Conservation (phyloP, 257 asterid genomes). For the Jacaranda mimosifolia region DNA sequence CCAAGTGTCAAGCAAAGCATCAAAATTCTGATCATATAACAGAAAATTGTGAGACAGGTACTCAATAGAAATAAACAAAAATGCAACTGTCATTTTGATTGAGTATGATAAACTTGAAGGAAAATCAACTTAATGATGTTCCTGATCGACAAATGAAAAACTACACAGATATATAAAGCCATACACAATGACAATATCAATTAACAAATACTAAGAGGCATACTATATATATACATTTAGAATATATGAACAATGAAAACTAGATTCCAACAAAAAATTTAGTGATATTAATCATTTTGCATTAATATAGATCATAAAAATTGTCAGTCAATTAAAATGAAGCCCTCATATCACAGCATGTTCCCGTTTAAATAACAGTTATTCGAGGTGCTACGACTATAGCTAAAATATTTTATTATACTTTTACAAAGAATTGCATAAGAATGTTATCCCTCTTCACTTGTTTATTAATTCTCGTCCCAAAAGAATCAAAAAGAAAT, state of each 20-base stretch:
- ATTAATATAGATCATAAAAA: not conserved
- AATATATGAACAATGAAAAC: not conserved
- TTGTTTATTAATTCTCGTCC: conserved; percentile 7
- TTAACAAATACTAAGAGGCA: not conserved
- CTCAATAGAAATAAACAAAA: not conserved
- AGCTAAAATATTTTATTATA: not conserved
- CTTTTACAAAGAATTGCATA: conserved; percentile 3
- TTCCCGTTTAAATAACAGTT: not conserved
- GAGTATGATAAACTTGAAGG: not conserved
- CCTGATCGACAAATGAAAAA: not conserved
- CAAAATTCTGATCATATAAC: not conserved
- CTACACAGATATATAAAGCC: not conserved
- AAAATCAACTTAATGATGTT: conserved; percentile 3
- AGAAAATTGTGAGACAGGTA: not conserved
- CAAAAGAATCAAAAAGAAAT: not conserved
- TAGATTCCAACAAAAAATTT: not conserved
- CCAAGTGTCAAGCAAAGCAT: conserved; percentile 19
- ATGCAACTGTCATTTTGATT: conserved; percentile 10
- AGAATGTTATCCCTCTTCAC: not conserved
- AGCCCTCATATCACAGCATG: conserved; percentile 1
- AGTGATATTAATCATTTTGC: not conserved
- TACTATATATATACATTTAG: not conserved
- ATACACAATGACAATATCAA: not conserved
- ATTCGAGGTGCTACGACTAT: not conserved
- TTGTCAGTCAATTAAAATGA: conserved; percentile 7